phyloP scores from a whole-genome alignment of 2,329 filamentous ascomycete genomes.

The Didymella lethalis region DNA sequence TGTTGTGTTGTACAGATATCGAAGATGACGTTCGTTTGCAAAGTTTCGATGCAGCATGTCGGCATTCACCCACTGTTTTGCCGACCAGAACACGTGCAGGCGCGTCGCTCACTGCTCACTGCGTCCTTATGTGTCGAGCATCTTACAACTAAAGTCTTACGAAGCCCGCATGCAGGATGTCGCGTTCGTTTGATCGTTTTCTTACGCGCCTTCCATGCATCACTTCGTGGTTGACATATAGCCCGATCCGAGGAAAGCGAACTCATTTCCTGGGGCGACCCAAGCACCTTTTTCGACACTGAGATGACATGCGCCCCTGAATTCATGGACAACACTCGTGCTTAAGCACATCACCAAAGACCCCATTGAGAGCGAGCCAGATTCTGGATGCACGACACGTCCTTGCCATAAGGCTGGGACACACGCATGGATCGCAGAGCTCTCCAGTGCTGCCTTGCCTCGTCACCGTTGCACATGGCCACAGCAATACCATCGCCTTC shows the following conservation, averaged over 20 bases:
- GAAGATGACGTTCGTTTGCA: slow-evolving; percentile 25
- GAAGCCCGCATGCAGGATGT: slow-evolving; percentile 1
- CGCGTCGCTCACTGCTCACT: not conserved
- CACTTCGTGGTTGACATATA: not conserved
- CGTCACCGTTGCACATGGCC: slow-evolving; percentile 1
- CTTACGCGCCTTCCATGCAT: not conserved
- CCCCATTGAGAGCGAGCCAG: not conserved
- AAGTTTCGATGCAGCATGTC: slow-evolving; percentile 25
- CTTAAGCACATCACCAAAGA: not conserved
- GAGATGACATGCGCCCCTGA: not conserved
- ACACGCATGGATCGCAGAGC: slow-evolving; percentile 1
- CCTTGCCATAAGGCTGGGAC: slow-evolving; percentile 2
- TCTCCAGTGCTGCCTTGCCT: not conserved
- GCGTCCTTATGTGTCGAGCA: not conserved
- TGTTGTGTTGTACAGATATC: slow-evolving; percentile 16
- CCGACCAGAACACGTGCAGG: slow-evolving; percentile 20
- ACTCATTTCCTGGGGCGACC: not conserved
- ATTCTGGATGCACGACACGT: not conserved
- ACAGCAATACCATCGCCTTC: not conserved
- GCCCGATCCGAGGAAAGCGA: slow-evolving; percentile 10
- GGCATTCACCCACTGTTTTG: slow-evolving; percentile 19
- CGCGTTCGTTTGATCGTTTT: not conserved
- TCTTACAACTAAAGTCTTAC: not conserved
- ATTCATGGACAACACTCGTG: not conserved
- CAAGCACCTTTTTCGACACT: not conserved